phyloP scores from a whole-genome alignment of 2,329 filamentous ascomycete genomes.

The Lachnellula hyalina region DNA sequence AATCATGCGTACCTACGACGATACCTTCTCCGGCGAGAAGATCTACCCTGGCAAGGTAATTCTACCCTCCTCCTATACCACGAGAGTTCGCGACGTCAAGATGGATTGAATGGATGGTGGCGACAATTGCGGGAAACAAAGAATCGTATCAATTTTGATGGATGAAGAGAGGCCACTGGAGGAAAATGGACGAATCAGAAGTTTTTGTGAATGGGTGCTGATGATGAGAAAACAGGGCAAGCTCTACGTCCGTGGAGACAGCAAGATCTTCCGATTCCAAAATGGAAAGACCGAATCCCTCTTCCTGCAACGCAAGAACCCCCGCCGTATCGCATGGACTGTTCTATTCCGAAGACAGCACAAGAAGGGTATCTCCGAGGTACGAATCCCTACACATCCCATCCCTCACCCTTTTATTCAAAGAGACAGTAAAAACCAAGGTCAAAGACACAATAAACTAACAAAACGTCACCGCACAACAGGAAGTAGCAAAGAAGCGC shows the following conservation, averaged over 20 bases:
- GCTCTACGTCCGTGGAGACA: constrained; percentile 98
- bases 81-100: background rate
- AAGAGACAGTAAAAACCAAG: background rate
- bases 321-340: constrained; percentile 98
- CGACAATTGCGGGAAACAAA: background rate
- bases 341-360: constrained; percentile 97
- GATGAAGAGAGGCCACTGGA: too few relatives aligned
- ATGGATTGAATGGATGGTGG: constrained; percentile 14
- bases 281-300: constrained; percentile 99
- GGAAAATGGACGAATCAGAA: background rate
- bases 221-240: constrained; percentile 66
- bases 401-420: constrained; percentile 4
- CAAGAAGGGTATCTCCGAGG: constrained; percentile 99
- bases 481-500: constrained; percentile 99
- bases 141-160: too few relatives aligned
- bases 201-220: constrained; percentile 21
- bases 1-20: constrained; percentile 54
- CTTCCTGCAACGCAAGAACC: constrained; percentile 99
- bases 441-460: constrained; percentile 1
- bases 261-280: constrained; percentile 99
- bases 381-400: constrained; percentile 55
- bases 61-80: background rate
- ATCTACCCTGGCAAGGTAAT: constrained; percentile 77
- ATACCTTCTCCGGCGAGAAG: constrained; percentile 71
- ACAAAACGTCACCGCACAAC: constrained; percentile 35